Percentiles rank a stretch among this genome's conserved stretches.
Conservation (phyloP, 2,329 filamentous ascomycete genomes). For the Monosporascus sp. region DNA sequence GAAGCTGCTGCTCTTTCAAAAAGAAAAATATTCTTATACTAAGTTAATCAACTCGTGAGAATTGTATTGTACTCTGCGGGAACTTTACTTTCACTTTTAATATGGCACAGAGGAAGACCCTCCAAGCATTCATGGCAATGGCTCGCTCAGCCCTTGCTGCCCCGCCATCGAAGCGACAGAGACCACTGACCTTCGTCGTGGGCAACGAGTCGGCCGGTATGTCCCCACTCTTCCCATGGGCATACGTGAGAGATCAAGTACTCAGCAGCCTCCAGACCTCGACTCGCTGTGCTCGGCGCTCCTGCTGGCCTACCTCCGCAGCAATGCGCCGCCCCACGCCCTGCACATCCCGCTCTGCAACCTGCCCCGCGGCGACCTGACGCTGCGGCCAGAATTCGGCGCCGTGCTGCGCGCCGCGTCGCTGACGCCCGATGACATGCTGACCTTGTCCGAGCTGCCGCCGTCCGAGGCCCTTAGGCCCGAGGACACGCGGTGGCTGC, state of each 20-base stretch:
- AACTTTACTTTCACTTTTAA: not conserved
- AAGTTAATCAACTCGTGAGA: too few species aligned
- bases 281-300: conserved; percentile 75
- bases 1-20: too few species aligned
- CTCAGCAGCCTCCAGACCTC: conserved; percentile 54
- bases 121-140: conserved; percentile 46
- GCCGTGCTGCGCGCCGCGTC: conserved; percentile 59
- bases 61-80: too few species aligned
- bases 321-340: conserved; percentile 46
- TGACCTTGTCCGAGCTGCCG: conserved; percentile 58
- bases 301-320: conserved; percentile 69
- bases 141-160: conserved; percentile 44
- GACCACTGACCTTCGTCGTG: conserved; percentile 56
- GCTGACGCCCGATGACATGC: conserved; percentile 55
- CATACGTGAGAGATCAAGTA: not conserved
- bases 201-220: conserved; percentile 65
- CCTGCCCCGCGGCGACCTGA: conserved; percentile 62
- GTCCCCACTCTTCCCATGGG: conserved; percentile 1
- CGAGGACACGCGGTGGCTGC: conserved; percentile 60
- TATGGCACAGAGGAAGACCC: conserved; percentile 22
- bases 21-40: too few species aligned
- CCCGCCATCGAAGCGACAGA: conserved; percentile 37
- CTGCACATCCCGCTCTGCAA: conserved; percentile 72
- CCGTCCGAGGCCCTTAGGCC: conserved; percentile 36
- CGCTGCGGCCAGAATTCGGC: conserved; percentile 67